These are phyloP conservation scores for Adiantum capillusveneris DNA, from an alignment of 75 land plant species.

Conservation along the genomic window DNA sequence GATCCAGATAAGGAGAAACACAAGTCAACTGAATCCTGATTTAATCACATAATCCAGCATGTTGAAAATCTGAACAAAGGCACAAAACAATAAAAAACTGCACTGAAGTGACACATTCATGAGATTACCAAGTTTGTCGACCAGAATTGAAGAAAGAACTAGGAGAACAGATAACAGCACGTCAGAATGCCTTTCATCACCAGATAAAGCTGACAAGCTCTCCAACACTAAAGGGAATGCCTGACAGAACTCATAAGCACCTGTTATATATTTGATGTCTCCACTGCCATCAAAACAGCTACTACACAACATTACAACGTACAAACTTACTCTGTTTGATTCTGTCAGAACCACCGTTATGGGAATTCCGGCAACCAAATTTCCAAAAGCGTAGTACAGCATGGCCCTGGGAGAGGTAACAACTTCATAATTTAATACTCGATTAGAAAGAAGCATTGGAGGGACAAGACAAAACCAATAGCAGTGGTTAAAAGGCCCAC, in stretches of 20 bases:
- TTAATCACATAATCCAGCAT: no score
- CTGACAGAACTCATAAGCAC: conserved; percentile 30
- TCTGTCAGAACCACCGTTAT: conserved; percentile 47
- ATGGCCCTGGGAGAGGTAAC: conserved; percentile 32
- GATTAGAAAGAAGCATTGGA: no score
- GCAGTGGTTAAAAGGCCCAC: no score
- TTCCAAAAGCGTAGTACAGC: conserved; percentile 58
- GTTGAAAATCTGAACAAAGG: no score
- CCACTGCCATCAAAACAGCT: no score
- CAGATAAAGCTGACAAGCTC: conserved; percentile 38
- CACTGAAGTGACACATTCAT: no score
- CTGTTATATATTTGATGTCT: no score
- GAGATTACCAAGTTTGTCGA: conserved; percentile 70
- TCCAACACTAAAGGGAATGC: conserved; percentile 50
- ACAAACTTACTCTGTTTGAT: conserved; percentile 50
- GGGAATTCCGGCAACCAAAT: conserved; percentile 59
- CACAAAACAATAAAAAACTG: no score
- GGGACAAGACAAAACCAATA: no score
- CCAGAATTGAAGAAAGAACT: conserved; percentile 63
- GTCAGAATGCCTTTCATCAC: conserved; percentile 39
- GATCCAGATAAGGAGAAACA: no score
- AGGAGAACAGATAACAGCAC: conserved; percentile 44
- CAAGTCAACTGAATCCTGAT: no score
- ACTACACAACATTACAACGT: neutral
- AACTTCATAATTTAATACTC: no score